Percentiles rank a stretch among this genome's conserved stretches.
These are phyloP conservation scores for Vanrija pseudolonga DNA, from an alignment of 1,284 basidiomycete species.

Conservation along the genomic window DNA sequence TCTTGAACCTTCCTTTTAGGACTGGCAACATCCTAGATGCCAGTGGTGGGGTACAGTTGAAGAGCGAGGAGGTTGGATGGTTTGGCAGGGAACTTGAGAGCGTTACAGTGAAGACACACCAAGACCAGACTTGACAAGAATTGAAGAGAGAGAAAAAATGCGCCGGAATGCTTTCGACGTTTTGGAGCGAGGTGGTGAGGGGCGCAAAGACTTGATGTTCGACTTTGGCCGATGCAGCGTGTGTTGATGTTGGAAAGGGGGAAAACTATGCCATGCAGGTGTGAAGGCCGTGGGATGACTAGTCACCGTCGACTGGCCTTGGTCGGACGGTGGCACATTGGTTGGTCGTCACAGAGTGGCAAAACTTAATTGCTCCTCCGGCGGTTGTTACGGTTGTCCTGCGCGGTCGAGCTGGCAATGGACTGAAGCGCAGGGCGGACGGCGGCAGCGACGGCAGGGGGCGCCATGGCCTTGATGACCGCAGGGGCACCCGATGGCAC, in stretches of 20 bases:
- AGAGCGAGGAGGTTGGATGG: background rate
- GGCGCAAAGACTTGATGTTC: background rate
- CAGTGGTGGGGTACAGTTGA: too few relatives aligned
- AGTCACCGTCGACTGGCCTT: background rate
- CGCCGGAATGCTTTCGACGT: background rate
- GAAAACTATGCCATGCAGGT: background rate
- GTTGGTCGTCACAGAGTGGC: background rate
- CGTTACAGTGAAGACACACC: background rate
- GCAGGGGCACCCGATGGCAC: slow-evolving; percentile 22
- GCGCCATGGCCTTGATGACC: slow-evolving; percentile 16
- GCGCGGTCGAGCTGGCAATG: slow-evolving; percentile 20
- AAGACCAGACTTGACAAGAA: background rate
- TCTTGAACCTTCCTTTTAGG: too few relatives aligned
- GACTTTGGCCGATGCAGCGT: slow-evolving; percentile 5
- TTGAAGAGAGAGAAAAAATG: background rate
- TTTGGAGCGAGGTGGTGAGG: background rate
- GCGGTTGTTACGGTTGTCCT: slow-evolving; percentile 22
- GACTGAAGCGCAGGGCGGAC: slow-evolving; percentile 27
- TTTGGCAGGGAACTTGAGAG: background rate
- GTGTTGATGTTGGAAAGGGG: background rate
- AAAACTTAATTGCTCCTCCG: slow-evolving; percentile 33
- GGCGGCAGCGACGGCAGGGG: slow-evolving; percentile 2
- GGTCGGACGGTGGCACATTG: background rate
- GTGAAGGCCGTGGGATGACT: background rate
- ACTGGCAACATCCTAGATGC: too few relatives aligned